Base-by-base conservation (phyloP, 345 rosid species). In the Lenwebbia sp. region DNA sequence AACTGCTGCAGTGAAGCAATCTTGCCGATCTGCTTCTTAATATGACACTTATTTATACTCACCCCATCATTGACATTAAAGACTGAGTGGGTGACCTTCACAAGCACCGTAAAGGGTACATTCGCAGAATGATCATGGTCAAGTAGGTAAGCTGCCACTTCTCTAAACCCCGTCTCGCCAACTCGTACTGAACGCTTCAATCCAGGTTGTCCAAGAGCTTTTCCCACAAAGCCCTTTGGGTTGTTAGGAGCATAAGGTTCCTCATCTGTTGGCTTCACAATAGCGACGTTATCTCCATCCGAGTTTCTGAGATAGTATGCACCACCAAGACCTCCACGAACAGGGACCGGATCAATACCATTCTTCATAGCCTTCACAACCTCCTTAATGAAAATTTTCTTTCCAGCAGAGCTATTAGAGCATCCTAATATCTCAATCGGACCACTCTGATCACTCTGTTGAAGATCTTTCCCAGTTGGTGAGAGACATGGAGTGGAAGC, bases 191-290 rank as follows among this genome's bases (percentile, higher is more conserved):
- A 90, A 54, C 92, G 92, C 83, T 91, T 91, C 84, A 90, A 75
- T 54, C 93, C 92, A 44, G 92, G 92, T 65, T 90, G 92, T 47
- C 93, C 93, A 70, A 90, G 88, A 60, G 88, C 88, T 83, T 89
- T 89, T 52, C 93, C 93, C 65, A 89, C 87, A 86, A 91, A 91
- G 83, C 90, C 93, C 88, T 91, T 90, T 5, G 93, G 92, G 58
- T 91, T 90, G 86, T 91, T 90, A 74, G 92, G 93, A 56, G 90
- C 91, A 84, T 88, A 91, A 65, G 92, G 92, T 74, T 91, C 93
- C 87, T 91, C 92, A 83, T 91, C 92, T 2, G 90, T 91, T 53
- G 93, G 93, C 88, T 91, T 90, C 84, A 89, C 88, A 25, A 91
- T 88, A 53, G 93, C 92, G 3, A 89, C 81, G 81, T 87, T 91